Conservation (phyloP, 768 basidiomycete species). For the Hericium coralloides region DNA sequence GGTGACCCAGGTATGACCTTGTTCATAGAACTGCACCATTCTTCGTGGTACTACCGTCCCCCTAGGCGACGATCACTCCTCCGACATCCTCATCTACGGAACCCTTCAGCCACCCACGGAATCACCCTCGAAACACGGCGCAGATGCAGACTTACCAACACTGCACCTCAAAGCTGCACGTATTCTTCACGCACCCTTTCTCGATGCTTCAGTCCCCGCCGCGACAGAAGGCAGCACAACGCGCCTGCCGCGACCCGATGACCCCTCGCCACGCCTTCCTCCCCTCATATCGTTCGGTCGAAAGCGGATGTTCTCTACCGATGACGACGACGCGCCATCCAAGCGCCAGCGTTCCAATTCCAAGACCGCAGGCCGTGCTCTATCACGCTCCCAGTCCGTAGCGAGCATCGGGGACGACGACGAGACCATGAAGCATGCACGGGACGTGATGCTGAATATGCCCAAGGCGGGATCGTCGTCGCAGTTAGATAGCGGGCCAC, state of each 20-base stretch:
- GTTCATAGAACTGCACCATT: neutral
- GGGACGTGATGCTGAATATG: constrained; percentile 14
- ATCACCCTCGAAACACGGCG: constrained; percentile 16
- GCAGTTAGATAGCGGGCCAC: neutral
- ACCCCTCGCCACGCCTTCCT: constrained; percentile 68
- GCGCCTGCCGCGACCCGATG: constrained; percentile 59
- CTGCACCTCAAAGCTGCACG: constrained; percentile 50
- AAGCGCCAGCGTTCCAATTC: constrained; percentile 15
- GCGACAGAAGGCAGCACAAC: neutral
- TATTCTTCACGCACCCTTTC: constrained; percentile 35
- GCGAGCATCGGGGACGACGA: constrained; percentile 21
- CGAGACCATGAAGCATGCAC: constrained; percentile 24
- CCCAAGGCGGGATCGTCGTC: neutral
- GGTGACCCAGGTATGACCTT: constrained; percentile 54
- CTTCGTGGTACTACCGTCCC: neutral
- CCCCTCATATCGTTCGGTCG: constrained; percentile 27
- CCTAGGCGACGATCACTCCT: constrained; percentile 61
- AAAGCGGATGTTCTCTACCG: constrained; percentile 11
- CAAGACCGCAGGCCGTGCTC: constrained; percentile 10
- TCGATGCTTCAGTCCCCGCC: constrained; percentile 14
- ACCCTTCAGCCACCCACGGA: constrained; percentile 18
- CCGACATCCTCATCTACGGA: constrained; percentile 52
- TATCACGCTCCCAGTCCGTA: constrained; percentile 7
- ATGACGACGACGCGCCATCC: neutral
- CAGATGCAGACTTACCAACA: constrained; percentile 9